Evolutionary conservation across 805 yeast species (phyloP).

Genomic region (Candida wancherniae): DNA sequence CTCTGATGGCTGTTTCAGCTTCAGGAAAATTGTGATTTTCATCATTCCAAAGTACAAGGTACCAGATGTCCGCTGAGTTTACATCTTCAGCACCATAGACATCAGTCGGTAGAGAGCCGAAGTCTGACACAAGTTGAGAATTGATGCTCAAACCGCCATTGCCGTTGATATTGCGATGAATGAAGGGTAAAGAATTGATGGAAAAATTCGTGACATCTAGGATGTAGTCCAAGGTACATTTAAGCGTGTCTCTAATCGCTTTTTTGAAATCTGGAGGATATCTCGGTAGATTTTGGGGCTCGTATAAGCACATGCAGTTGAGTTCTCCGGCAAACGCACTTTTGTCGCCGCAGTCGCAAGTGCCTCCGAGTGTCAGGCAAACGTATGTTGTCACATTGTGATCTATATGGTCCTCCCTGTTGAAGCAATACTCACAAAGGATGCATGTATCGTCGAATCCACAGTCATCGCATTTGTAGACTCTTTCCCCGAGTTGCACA

Average conservation of each 20-base stretch:
- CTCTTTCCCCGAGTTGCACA: conserved; percentile 57
- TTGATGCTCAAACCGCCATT: conserved; percentile 21
- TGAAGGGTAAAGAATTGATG: conserved; percentile 36
- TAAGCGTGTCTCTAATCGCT: conserved; percentile 26
- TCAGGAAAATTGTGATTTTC: conserved; percentile 61
- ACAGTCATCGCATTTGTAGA: conserved; percentile 71
- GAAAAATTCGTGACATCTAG: conserved; percentile 40
- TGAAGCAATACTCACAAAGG: conserved; percentile 67
- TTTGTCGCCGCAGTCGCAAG: conserved; percentile 71
- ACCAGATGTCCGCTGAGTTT: conserved; percentile 34
- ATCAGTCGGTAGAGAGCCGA: conserved; percentile 26
- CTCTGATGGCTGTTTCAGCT: conserved; percentile 45
- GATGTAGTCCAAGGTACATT: conserved; percentile 36
- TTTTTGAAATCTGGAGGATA: conserved; percentile 14
- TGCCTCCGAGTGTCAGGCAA: conserved; percentile 43
- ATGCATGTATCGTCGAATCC: conserved; percentile 78
- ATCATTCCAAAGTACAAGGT: conserved; percentile 70
- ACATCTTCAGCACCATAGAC: conserved; percentile 31
- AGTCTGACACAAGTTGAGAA: conserved; percentile 25
- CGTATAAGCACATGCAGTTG: conserved; percentile 43
- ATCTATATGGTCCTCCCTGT: conserved; percentile 58
- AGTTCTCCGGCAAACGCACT: conserved; percentile 55
- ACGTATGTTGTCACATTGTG: conserved; percentile 58
- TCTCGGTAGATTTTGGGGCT: conserved; percentile 4
- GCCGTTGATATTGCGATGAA: conserved; percentile 27